Base-by-base conservation (phyloP, 106 monocot genomes). In the Cymbidium sinense region DNA sequence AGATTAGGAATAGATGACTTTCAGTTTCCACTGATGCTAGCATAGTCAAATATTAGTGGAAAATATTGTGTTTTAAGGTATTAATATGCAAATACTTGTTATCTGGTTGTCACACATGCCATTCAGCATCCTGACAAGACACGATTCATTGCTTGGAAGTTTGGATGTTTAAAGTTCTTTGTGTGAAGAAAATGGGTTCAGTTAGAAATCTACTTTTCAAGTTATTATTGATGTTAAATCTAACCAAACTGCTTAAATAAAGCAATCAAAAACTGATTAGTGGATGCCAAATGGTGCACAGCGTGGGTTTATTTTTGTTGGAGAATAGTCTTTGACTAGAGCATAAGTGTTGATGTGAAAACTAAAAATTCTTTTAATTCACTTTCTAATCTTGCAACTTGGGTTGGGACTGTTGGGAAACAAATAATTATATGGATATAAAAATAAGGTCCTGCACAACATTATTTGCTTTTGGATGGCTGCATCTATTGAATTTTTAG, bases 401-500 rank as follows among this genome's bases (percentile, higher is more conserved):
- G 47, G 47, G 47, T 47, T 47, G 47, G 12, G 7, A 21, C 55
- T 58, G 55, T 21, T 58, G 2, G n/a, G 20, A 58, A 58, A 58
- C 55, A 58, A 58, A 58, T 2, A 58, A 58, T 58, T 21, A 8
- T 58, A 58, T 58, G 5, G 23, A n/a, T 21, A n/a, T 20, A 58
- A 58, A 3, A 58, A 67, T 13, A 30, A 67, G 2, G 30, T 67
- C 31, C 67, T 28, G 17, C 31, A 7, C 27, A 30, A 67, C 67
- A 67, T 67, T 67, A 30, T 67, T 30, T 21, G n/a, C 12, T 67
- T 67, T 30, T 67, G 31, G 11, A 67, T 67, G 31, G 12, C 31
- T 67, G 61, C 61, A 67, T 30, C 13, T 33, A 67, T 67, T 33
- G n/a, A 67, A 67, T 33, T 67, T 33, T 28, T 67, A 67, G 67